These are phyloP conservation scores for Rhynchosporium graminicola DNA, from an alignment of 2,329 filamentous ascomycete species.

Conservation along the genomic window DNA sequence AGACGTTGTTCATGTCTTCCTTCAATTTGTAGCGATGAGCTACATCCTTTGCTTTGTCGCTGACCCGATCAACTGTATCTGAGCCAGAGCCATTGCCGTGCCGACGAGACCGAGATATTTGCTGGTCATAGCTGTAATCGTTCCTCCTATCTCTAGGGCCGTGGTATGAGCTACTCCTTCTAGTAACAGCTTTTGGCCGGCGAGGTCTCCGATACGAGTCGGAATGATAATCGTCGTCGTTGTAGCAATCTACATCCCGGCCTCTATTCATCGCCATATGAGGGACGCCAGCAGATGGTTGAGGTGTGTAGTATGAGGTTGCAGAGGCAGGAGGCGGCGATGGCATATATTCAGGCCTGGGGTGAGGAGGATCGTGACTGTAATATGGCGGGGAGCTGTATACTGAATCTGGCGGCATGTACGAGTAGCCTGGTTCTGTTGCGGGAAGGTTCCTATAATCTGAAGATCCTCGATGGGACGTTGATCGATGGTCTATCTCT, in stretches of 20 bases:
- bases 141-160: conserved; percentile 18
- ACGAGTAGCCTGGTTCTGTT: conserved; percentile 5
- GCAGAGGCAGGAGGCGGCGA: conserved; percentile 4
- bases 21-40: conserved; percentile 30
- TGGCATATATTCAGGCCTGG: conserved; percentile 25
- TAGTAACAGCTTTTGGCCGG: conserved; percentile 17
- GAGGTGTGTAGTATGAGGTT: conserved; percentile 7
- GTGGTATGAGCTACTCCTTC: conserved; percentile 28
- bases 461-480: neutral
- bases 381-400: conserved; percentile 10
- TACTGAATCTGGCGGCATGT: conserved; percentile 4
- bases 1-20: conserved; percentile 29
- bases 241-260: conserved; percentile 15
- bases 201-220: conserved; percentile 14
- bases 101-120: conserved; percentile 3
- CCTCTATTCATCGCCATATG: conserved; percentile 16
- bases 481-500: conserved; percentile 3
- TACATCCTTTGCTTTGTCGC: conserved; percentile 24
- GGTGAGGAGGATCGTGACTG: conserved; percentile 12
- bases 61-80: conserved; percentile 2
- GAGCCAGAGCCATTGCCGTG: conserved; percentile 18
- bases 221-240: conserved; percentile 24
- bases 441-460: neutral
- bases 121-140: conserved; percentile 4
- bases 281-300: neutral